Evolutionary conservation across 768 basidiomycete genomes (phyloP), one percentile per base, ranked within the genome.

Genomic region (Jaapia argillacea): DNA sequence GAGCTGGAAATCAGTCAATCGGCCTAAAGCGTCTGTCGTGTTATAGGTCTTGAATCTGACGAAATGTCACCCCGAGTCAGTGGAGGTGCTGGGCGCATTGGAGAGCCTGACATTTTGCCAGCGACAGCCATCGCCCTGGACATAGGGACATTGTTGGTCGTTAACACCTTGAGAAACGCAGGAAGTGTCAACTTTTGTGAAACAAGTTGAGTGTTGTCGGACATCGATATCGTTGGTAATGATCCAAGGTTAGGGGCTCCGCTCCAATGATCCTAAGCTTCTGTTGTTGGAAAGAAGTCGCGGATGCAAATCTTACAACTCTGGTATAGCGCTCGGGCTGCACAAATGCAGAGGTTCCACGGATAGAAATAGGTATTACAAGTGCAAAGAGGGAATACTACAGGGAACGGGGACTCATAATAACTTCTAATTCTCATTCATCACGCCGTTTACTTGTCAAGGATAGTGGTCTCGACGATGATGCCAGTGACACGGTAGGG

Each of bases 401-500:
- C n/a, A n/a, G n/a, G n/a, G n/a, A n/a, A n/a, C n/a, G n/a, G n/a
- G n/a, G n/a, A n/a, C n/a, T n/a, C n/a, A n/a, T n/a, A n/a, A n/a
- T n/a, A n/a, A n/a, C n/a, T n/a, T n/a, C n/a, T n/a, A n/a, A n/a
- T n/a, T n/a, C n/a, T n/a, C n/a, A n/a, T n/a, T n/a, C n/a, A n/a
- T n/a, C n/a, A n/a, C 56, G 27, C 10, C 16, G 7, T 50, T 31
- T 70, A 83, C 60, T 74, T 70, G 60, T 78, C 72, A 53, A 86
- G 70, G 56, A 80, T 50, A 45, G 88, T 91, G 44, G 92, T 94
- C 71, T 93, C 89, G 45, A 89, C 81, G 48, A 91, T 79, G 61
- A 87, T 88, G 54, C 73, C 63, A 22, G 90, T 94, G 48, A 99
- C 94, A 47, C 87, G 86, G 66, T 99, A 99, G 24, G 96, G 90